Evolutionary conservation across 179 eudicot species (phyloP), one percentile per base, ranked within the genome.

Genomic region (Amaranthus tricolor): DNA sequence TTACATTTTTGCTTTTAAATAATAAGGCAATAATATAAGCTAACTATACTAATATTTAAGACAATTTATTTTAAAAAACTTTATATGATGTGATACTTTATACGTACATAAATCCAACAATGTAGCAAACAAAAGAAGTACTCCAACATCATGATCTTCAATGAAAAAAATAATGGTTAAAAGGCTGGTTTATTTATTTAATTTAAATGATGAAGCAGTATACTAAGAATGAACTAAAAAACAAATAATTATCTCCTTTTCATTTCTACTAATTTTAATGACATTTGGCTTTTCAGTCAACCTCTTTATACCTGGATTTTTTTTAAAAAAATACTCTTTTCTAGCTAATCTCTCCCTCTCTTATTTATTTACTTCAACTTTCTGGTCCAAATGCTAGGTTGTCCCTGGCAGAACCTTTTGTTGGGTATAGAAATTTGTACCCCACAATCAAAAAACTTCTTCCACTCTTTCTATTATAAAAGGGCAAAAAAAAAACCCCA

Each of bases 371-470:
- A 81, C 84, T 74, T 77, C 65, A 21, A 44, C 69, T 70, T 66
- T 74, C 54, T 77, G 75, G 78, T 67, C 81, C 81, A 77, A 62
- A 49, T 77, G 84, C 81, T 73, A 73, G 78, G 84, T 72, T 81
- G 84, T 81, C 81, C 66, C 67, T 74, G 78, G 48, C 84, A 73
- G 19, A 50, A 47, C 62, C 50, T 70, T 80, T 77, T 73, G 75
- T 81, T 77, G 81, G 74, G 78, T 73, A 16, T 77, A 56, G 43
- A 69, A 80, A 63, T 58, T 57, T 61, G 51, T 47, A 56, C 61
- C 84, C 81, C 78, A 77, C 75, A 62, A 62, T 68, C 78, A 55
- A 56, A 73, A 72, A 44, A 24, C 31, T 24, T 24, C 75, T 77
- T 57, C 71, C 76, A 59, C 57, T 60, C 70, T 60, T 66, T 77